Conservation (phyloP, 306 rosid species). For the Calophaca sinica region DNA sequence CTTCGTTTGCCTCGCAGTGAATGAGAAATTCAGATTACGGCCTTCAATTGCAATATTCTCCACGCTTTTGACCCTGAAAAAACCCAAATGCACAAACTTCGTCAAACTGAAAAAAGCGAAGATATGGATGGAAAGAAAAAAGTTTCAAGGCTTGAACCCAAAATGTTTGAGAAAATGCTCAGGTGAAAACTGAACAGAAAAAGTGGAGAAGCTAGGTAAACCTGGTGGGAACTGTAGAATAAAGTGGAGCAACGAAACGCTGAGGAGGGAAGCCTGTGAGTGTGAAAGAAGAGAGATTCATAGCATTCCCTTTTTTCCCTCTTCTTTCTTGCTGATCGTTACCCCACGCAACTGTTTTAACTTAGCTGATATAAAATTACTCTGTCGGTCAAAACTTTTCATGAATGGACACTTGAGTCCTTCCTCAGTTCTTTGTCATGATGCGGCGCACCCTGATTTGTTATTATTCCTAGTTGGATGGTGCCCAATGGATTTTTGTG, state of each 20-base stretch:
- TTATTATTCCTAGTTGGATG: neutral
- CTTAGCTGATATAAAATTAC: neutral
- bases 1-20: conserved; percentile 57
- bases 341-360: too few relatives aligned
- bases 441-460: neutral
- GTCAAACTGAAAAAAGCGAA: too few relatives aligned
- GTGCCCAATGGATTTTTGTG: too few relatives aligned
- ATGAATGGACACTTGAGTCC: conserved; percentile 7
- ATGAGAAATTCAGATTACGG: conserved; percentile 65
- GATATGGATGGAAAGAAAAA: neutral
- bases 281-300: conserved; percentile 50
- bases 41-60: conserved; percentile 70
- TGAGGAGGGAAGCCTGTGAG: conserved; percentile 46
- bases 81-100: neutral
- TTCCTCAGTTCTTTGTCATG: neutral
- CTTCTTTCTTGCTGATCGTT: neutral
- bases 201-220: neutral
- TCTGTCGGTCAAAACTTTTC: neutral
- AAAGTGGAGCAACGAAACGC: conserved; percentile 52
- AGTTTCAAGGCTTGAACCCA: neutral
- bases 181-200: conserved; percentile 28
- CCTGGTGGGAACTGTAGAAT: conserved; percentile 48
- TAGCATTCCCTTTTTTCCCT: conserved; percentile 14
- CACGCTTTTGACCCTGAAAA: conserved; percentile 50
- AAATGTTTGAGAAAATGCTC: conserved; percentile 51